phyloP scores from a whole-genome alignment of 306 rosid genomes.

The Rosa persica region DNA sequence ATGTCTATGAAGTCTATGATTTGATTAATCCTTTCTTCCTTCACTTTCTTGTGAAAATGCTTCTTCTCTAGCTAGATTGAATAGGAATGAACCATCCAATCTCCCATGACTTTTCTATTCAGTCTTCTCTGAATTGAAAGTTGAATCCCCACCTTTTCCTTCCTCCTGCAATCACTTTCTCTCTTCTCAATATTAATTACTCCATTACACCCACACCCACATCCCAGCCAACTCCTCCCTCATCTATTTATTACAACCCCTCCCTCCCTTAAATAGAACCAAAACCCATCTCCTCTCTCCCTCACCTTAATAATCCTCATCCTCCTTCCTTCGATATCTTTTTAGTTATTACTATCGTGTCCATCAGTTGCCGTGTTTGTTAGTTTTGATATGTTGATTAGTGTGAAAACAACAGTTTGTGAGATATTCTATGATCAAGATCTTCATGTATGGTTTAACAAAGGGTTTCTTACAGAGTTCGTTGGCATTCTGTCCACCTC shows the following conservation, averaged over 20 bases:
- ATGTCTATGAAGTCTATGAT: background rate
- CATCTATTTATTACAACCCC: slow-evolving; percentile 26
- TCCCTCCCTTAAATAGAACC: slow-evolving; percentile 43
- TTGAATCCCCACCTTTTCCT: background rate
- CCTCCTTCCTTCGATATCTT: background rate
- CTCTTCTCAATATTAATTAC: slow-evolving; percentile 16
- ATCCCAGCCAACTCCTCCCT: slow-evolving; percentile 20
- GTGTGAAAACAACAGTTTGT: background rate
- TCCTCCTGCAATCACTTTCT: slow-evolving; percentile 12
- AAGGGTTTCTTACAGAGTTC: slow-evolving; percentile 76
- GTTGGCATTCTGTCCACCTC: slow-evolving; percentile 99
- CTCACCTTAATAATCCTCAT: background rate
- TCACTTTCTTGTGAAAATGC: slow-evolving; percentile 48
- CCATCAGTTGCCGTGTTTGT: background rate
- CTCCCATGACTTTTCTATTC: slow-evolving; percentile 22
- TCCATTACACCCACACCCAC: slow-evolving; percentile 38
- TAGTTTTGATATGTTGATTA: background rate
- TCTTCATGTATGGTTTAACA: slow-evolving; percentile 64
- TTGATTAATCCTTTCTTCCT: background rate
- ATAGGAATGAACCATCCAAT: slow-evolving; percentile 45
- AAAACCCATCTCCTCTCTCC: slow-evolving; percentile 14
- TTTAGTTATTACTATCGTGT: background rate
- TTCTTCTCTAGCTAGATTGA: background rate
- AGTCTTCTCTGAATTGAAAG: slow-evolving; percentile 7
- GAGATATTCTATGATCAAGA: background rate